Evolutionary conservation across 768 basidiomycete species (phyloP).

Genomic region (Mycena vulgaris): DNA sequence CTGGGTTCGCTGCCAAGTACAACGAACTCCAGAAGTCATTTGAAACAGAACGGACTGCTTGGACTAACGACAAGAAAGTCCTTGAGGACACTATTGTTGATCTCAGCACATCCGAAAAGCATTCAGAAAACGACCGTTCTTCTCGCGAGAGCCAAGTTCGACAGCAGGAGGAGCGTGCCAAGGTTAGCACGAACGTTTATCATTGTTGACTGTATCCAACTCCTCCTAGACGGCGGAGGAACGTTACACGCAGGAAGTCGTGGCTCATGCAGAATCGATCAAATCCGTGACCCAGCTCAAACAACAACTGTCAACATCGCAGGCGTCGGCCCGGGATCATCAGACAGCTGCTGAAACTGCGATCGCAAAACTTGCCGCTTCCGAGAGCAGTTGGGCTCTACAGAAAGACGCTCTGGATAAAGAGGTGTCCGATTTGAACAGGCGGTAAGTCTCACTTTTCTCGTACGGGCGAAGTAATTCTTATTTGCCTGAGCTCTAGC

Average conservation of each 20-base stretch:
- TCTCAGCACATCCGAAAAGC: constrained; percentile 81
- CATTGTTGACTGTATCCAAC: not conserved
- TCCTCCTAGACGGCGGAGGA: constrained; percentile 77
- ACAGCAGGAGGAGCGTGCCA: constrained; percentile 77
- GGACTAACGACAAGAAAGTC: constrained; percentile 84
- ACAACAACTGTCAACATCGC: constrained; percentile 69
- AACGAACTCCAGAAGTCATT: constrained; percentile 75
- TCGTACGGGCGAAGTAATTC: not conserved
- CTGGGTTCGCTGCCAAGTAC: constrained; percentile 63
- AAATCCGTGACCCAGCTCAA: constrained; percentile 77
- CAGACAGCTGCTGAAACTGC: constrained; percentile 80
- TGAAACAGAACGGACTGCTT: constrained; percentile 78
- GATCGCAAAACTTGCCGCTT: constrained; percentile 76
- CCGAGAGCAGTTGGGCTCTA: constrained; percentile 85
- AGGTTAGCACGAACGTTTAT: constrained; percentile 56
- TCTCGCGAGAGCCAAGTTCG: constrained; percentile 78
- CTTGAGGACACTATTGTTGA: constrained; percentile 89
- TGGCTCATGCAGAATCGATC: constrained; percentile 89
- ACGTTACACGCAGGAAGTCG: constrained; percentile 84
- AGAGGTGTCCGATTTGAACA: constrained; percentile 80
- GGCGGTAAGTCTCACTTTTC: constrained; percentile 67
- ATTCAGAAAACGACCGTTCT: constrained; percentile 73
- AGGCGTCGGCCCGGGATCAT: constrained; percentile 70
- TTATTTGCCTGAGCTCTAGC: constrained; percentile 52
- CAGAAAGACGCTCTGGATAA: constrained; percentile 86